Evolutionary conservation across 2,329 filamentous ascomycete species (phyloP).

Genomic region (Stromatinia cepivora): DNA sequence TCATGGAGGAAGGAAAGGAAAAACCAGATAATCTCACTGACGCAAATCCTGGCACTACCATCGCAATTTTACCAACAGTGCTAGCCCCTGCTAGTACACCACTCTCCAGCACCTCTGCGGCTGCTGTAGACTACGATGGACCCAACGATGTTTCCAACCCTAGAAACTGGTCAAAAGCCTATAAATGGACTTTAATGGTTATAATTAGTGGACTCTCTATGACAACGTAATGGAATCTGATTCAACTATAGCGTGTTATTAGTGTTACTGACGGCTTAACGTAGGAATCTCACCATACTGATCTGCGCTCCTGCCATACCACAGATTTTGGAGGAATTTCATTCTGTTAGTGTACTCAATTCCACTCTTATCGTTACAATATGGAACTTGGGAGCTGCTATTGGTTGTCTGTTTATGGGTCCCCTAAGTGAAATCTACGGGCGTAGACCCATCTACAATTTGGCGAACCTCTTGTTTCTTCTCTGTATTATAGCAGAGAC

Average conservation of each 20-base stretch:
- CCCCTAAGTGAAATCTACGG: slow-evolving; percentile 63
- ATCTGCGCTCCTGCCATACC: slow-evolving; percentile 14
- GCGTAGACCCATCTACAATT: slow-evolving; percentile 58
- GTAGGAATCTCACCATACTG: slow-evolving; percentile 8
- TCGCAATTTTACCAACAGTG: not conserved
- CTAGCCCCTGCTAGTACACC: not conserved
- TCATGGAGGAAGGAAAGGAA: not conserved
- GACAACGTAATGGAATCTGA: not conserved
- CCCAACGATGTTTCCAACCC: not conserved
- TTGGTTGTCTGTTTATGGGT: slow-evolving; percentile 57
- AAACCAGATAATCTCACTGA: not conserved
- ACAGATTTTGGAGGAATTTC: slow-evolving; percentile 10
- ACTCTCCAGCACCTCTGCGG: not conserved
- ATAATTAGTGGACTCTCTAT: not conserved
- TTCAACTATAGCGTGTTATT: not conserved
- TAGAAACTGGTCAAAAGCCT: slow-evolving; percentile 9
- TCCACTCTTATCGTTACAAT: slow-evolving; percentile 4
- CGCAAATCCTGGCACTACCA: not conserved
- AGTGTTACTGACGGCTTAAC: not conserved
- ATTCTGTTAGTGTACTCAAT: not conserved
- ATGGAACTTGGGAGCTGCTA: slow-evolving; percentile 45
- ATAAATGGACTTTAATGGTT: slow-evolving; percentile 8
- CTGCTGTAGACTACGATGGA: slow-evolving; percentile 3
- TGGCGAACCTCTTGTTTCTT: slow-evolving; percentile 55
- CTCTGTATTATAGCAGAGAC: slow-evolving; percentile 57